Base-by-base conservation (phyloP, 2,329 filamentous ascomycete species). In the Rhytidhysteron rufulum region DNA sequence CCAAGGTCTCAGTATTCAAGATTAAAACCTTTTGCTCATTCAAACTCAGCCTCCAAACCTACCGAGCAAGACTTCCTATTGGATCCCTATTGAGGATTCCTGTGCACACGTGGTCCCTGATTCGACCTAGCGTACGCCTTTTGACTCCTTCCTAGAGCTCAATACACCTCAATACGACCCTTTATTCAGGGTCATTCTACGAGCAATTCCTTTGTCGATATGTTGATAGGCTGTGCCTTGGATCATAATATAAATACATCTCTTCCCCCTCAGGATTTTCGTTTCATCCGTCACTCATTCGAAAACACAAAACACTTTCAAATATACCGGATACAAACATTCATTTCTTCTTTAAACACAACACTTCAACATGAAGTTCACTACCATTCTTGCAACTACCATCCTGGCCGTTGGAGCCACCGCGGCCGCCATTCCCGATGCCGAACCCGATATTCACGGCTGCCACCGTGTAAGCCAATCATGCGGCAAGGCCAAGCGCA, bases 341-440 rank as follows among this genome's bases (percentile, higher is more conserved):
- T 24, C 27, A 33, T 9, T 33, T 30, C 25, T 29, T 25, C 43
- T 17, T n/a, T n/a, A n/a, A n/a, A 37, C 44, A 44, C 27, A 43
- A 37, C 37, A 39, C 34, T 34, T 51, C 57, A 68, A 42, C 39
- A 78, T 78, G 75, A 77, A 73, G 65, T 50, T 75, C 56, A 60
- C 68, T 48, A 54, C 65, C 39, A 41, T 73, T 38, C 51, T 72
- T 39, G 52, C 66, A 34, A 60, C 68, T 40, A 51, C 60, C 37
- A 54, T 71, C 37, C 44, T 75, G 35, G 66, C 67, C 38, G 65
- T 64, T 36, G 64, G 65, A 53, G 57, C 63, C 48, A 57, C 63
- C 44, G 60, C 60, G 38, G 65, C 67, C 41, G 64, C 60, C 56
- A 47, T 65, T 40, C 67, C 68, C 50, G 60, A 64, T 48, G 57